These are phyloP conservation scores for Aegilops speltoides DNA, from an alignment of 176 grass and related monocot genomes.

Conservation along the genomic window DNA sequence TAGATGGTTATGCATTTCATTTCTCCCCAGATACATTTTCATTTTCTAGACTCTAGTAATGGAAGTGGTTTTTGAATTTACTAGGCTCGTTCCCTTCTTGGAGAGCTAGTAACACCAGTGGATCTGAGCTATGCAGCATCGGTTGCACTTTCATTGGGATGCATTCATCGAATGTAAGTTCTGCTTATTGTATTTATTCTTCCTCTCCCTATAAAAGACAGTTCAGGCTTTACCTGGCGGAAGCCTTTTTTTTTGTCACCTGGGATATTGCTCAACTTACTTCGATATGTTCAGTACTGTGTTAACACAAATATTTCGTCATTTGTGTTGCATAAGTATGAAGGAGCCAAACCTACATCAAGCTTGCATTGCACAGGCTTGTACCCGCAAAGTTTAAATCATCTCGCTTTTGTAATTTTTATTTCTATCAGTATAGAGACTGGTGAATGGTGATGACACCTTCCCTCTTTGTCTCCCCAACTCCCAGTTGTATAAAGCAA, in stretches of 20 bases:
- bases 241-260: too few relatives aligned
- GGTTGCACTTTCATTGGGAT: constrained; percentile 83
- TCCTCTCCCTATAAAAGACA: neutral
- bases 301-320: constrained; percentile 9
- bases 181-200: constrained; percentile 19
- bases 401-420: constrained; percentile 9
- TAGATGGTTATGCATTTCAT: constrained; percentile 2
- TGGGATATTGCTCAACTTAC: neutral
- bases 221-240: neutral
- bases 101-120: constrained; percentile 66
- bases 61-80: constrained; percentile 39
- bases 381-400: neutral
- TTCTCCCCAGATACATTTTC: neutral
- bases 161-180: constrained; percentile 82
- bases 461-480: neutral
- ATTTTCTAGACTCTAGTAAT: constrained; percentile 22
- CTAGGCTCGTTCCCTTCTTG: constrained; percentile 85
- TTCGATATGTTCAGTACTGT: neutral
- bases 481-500: neutral
- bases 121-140: constrained; percentile 78
- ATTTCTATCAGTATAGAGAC: neutral
- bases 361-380: neutral
- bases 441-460: neutral
- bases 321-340: neutral
- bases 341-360: neutral